Evolutionary conservation across 2,329 filamentous ascomycete genomes (phyloP), one percentile per base, ranked within the genome.

Genomic region (Beauveria australis): DNA sequence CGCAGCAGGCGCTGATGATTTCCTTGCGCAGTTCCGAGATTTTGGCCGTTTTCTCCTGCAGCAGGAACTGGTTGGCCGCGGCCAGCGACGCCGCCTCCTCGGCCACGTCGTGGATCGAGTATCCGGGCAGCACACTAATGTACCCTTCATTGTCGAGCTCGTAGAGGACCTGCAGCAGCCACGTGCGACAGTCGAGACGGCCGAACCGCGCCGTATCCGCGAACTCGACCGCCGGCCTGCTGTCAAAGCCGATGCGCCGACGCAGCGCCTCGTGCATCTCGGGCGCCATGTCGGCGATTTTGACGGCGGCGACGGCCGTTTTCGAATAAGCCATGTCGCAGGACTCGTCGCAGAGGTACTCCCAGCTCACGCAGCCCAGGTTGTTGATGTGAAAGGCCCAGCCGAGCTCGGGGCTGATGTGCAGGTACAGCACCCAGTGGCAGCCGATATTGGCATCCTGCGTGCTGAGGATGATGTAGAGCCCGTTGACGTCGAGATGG

Each of bases 131-230:
- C 40, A 59, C 57, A 46, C 57, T 59, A 53, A 64, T 61, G 53
- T 63, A 64, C 19, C 63, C 63, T 61, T 64, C 63, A 48, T 61
- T 62, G 19, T 62, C 63, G 12, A 64, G 57, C 56, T 62, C 62
- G 48, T 48, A 57, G 37, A 63, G 49, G 44, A 59, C 63, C 53
- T 60, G 59, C 52, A 61, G 53, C 49, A 61, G 37, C 63, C 63
- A 64, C 3, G 60, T 40, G 28, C 60, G 62, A 37, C 59, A 60
- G 47, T 22, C 44, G 40, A 63, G 61, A 14, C 40, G 57, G 6
- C 60, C 63, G 44, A 60, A 63, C 43, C 48, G 52, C 22, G 49
- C 57, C 2, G 53, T 61, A 46, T 64, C 59, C 41, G 47, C 40
- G 33, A 59, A 41, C 8, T 16, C 2, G 48, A 59, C 41, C n/a